phyloP scores from a whole-genome alignment of 306 rosid genomes.

The Corylus americana region DNA sequence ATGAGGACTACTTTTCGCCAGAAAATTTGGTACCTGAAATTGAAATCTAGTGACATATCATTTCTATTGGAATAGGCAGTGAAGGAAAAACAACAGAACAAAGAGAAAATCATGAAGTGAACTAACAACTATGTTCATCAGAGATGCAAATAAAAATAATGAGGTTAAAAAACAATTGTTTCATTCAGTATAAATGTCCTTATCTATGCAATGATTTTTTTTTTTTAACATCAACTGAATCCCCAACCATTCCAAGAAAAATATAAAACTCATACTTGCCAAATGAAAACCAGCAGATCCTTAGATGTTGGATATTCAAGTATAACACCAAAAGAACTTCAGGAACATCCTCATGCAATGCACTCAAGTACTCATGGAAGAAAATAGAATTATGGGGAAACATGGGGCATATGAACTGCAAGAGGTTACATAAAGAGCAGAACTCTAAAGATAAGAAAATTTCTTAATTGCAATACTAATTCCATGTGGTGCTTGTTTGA shows the following conservation, averaged over 20 bases:
- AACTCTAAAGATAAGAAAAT: too few species aligned
- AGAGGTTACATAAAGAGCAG: too few species aligned
- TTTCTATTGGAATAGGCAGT: conserved; percentile 12
- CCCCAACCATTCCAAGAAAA: background rate
- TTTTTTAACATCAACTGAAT: background rate
- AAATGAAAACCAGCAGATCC: background rate
- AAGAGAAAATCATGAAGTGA: background rate
- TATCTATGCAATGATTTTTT: background rate
- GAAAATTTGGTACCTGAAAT: conserved; percentile 73
- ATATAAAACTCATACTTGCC: background rate
- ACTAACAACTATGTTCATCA: background rate
- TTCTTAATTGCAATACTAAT: too few species aligned
- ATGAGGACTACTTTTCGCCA: conserved; percentile 67
- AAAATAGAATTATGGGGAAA: background rate
- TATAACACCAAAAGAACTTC: background rate
- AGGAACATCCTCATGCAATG: background rate
- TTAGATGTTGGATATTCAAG: background rate
- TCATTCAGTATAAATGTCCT: background rate
- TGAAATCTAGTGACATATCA: conserved; percentile 22
- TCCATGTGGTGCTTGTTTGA: too few species aligned
- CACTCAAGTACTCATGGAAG: background rate
- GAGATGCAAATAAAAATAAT: background rate
- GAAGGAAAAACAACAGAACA: background rate
- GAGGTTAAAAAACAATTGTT: background rate
- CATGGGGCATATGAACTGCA: too few species aligned